Evolutionary conservation across 345 rosid species (phyloP).

Genomic region (Syzygium oleosum): DNA sequence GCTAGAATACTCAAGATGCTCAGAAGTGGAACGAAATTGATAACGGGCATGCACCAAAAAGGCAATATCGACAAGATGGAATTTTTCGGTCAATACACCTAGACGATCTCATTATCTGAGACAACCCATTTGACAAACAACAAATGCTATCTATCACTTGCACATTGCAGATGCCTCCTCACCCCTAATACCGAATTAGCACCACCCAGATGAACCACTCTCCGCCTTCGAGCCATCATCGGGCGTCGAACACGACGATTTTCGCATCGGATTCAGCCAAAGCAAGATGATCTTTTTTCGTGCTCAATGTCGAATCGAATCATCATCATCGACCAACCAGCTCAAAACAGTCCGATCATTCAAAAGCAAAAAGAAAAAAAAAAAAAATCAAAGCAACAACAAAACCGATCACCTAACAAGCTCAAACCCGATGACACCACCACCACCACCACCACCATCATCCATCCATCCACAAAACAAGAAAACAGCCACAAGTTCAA

Average conservation of each 20-base stretch:
- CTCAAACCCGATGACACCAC: background rate
- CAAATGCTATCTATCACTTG: background rate
- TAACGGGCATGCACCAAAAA: background rate
- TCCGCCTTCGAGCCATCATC: background rate
- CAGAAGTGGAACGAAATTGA: background rate
- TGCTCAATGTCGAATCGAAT: background rate
- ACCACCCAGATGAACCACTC: background rate
- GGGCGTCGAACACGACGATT: background rate
- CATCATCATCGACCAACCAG: background rate
- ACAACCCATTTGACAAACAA: background rate
- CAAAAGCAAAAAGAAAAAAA: background rate
- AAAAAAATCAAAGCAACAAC: background rate
- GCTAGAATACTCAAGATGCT: background rate
- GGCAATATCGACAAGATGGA: background rate
- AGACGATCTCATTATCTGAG: background rate
- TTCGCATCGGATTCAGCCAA: background rate
- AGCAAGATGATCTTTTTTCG: background rate
- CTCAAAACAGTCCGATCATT: background rate
- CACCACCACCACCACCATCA: background rate
- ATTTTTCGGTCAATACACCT: background rate
- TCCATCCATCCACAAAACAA: background rate
- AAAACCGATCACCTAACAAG: constrained; percentile 23
- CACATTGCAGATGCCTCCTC: background rate
- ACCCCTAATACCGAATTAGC: background rate
- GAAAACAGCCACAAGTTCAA: background rate